phyloP scores from a whole-genome alignment of 1,284 basidiomycete genomes.

The Neotropicomus parvogracilis region DNA sequence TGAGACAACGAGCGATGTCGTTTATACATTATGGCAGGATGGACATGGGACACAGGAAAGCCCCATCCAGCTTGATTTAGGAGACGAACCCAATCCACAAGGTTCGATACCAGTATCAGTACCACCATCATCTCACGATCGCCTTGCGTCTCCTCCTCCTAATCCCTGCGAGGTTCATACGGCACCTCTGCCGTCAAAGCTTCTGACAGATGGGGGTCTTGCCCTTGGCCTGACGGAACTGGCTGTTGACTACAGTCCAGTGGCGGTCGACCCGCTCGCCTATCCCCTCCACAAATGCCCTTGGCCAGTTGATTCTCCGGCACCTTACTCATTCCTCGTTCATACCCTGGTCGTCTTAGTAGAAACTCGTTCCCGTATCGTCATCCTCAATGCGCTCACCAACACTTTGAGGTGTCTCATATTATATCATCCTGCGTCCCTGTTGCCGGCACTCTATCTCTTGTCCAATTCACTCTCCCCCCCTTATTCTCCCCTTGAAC shows the following conservation, averaged over 20 bases:
- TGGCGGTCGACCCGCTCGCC: slow-evolving; percentile 45
- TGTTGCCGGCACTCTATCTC: slow-evolving; percentile 84
- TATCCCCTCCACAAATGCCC: slow-evolving; percentile 38
- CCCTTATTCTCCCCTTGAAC: slow-evolving; percentile 69
- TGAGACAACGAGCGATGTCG: slow-evolving; percentile 1
- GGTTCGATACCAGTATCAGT: slow-evolving; percentile 8
- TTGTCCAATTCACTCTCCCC: slow-evolving; percentile 85
- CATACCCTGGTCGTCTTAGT: slow-evolving; percentile 73
- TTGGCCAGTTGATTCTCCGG: slow-evolving; percentile 40
- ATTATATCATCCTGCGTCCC: slow-evolving; percentile 62
- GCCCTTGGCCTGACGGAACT: neutral
- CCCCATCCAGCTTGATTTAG: slow-evolving; percentile 29
- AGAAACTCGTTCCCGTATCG: slow-evolving; percentile 77
- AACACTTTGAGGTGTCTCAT: slow-evolving; percentile 76
- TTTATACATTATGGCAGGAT: slow-evolving; percentile 13
- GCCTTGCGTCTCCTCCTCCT: slow-evolving; percentile 8
- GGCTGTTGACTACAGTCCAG: slow-evolving; percentile 27
- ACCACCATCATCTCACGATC: slow-evolving; percentile 18
- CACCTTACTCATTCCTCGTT: slow-evolving; percentile 82
- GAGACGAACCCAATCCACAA: slow-evolving; percentile 12
- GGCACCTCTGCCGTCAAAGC: slow-evolving; percentile 8
- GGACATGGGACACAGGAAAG: slow-evolving; percentile 24
- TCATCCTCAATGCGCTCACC: slow-evolving; percentile 77
- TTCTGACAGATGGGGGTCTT: slow-evolving; percentile 8
- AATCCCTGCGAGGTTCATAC: slow-evolving; percentile 8